Percentiles rank a stretch among this genome's conserved stretches.
phyloP scores from a whole-genome alignment of 1,284 basidiomycete species.

The Meira nashicola region DNA sequence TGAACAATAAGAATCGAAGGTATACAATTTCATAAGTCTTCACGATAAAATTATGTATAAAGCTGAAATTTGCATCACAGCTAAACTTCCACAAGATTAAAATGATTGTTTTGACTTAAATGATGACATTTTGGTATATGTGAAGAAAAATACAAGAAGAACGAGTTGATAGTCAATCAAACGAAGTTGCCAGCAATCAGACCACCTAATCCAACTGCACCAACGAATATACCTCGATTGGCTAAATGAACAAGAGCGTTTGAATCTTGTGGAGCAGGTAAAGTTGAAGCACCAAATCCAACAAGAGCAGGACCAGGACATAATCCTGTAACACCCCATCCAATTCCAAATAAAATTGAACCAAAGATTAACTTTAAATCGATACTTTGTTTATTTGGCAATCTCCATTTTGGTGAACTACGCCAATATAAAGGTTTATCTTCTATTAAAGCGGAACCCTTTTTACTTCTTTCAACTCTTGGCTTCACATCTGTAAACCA shows the following conservation, averaged over 20 bases:
- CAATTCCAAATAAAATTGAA: conserved; percentile 43
- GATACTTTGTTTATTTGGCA: conserved; percentile 32
- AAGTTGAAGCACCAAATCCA: conserved; percentile 16
- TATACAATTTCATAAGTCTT: too few relatives aligned
- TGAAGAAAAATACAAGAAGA: not conserved
- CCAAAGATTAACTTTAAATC: conserved; percentile 37
- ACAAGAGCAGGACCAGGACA: conserved; percentile 33
- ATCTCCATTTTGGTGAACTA: conserved; percentile 30
- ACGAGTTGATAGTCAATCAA: not conserved
- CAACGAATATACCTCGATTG: conserved; percentile 5
- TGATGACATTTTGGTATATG: not conserved
- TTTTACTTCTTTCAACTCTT: not conserved
- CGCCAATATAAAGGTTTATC: conserved; percentile 11
- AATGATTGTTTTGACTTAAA: too few relatives aligned
- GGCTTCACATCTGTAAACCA: conserved; percentile 38
- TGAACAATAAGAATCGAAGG: too few relatives aligned
- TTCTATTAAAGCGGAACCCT: conserved; percentile 9
- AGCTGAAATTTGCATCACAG: too few relatives aligned
- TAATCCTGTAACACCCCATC: conserved; percentile 44
- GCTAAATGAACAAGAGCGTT: conserved; percentile 16
- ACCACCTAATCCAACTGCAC: conserved; percentile 25
- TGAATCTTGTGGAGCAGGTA: conserved; percentile 3
- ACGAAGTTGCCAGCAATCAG: conserved; percentile 17
- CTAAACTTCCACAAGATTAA: too few relatives aligned
- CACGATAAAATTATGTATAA: too few relatives aligned